Conservation (phyloP, 371 early-diverging fungal genomes). For the Dichotomocladium elegans region DNA sequence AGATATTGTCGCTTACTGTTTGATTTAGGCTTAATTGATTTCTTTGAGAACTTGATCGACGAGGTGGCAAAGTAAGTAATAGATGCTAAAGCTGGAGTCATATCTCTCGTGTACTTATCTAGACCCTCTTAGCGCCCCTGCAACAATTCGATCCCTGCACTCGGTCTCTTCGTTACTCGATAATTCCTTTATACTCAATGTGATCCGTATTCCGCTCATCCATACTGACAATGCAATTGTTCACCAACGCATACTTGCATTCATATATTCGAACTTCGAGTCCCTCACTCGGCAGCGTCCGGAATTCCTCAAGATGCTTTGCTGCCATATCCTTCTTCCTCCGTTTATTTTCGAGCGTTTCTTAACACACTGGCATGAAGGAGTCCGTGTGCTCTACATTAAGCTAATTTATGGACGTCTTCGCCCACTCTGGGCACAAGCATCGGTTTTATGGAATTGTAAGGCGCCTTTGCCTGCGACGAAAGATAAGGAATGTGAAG, state of each 20-base stretch:
- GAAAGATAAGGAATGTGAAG: conserved; percentile 2
- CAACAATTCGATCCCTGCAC: not conserved
- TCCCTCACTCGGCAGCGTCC: conserved; percentile 39
- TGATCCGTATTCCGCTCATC: conserved; percentile 33
- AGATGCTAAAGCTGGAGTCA: no score
- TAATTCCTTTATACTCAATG: conserved; percentile 44
- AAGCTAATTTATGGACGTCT: conserved; percentile 52
- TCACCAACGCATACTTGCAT: conserved; percentile 46
- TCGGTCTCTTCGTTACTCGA: conserved; percentile 28
- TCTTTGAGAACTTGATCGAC: conserved; percentile 3
- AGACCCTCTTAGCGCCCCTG: not conserved
- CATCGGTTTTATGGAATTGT: conserved; percentile 2
- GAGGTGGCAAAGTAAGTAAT: conserved; percentile 7
- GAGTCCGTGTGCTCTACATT: conserved; percentile 50
- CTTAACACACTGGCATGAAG: conserved; percentile 53
- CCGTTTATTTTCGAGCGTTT: conserved; percentile 47
- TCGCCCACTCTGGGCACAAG: conserved; percentile 21
- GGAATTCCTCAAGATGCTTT: conserved; percentile 33
- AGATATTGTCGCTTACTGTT: not conserved
- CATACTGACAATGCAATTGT: conserved; percentile 49
- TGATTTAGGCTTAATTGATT: conserved; percentile 10
- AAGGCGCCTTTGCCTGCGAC: not conserved
- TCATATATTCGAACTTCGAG: conserved; percentile 50
- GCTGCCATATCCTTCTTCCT: conserved; percentile 34
- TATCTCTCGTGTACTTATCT: not conserved